Evolutionary conservation across 2,329 filamentous ascomycete genomes (phyloP).

Genomic region (Knoxdaviesia capensis): DNA sequence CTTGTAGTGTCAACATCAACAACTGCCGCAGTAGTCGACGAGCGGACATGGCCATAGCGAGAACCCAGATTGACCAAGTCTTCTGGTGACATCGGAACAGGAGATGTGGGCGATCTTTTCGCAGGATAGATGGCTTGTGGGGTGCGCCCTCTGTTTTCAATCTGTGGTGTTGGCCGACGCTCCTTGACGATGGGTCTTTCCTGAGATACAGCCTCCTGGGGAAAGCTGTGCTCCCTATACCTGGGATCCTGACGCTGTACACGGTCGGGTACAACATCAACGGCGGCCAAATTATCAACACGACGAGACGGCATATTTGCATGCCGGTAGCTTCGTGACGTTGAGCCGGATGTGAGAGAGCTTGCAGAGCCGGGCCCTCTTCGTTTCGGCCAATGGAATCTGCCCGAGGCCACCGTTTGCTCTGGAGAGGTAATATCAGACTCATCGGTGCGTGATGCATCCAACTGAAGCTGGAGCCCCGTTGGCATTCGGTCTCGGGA

Average conservation of each 20-base stretch:
- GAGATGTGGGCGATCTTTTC: constrained; percentile 77
- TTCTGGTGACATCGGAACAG: constrained; percentile 84
- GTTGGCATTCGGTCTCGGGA: constrained; percentile 64
- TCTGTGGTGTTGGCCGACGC: no score
- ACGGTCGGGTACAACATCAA: no score
- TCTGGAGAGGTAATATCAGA: constrained; percentile 37
- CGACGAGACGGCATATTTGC: constrained; percentile 35
- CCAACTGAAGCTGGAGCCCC: constrained; percentile 44
- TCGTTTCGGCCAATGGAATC: constrained; percentile 35
- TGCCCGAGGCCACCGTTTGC: constrained; percentile 27
- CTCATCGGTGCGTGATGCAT: constrained; percentile 29
- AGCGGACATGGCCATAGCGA: constrained; percentile 3
- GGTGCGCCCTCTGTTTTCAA: no score
- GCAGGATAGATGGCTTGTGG: constrained; percentile 40
- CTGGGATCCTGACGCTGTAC: no score
- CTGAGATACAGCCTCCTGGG: no score
- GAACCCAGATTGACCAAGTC: constrained; percentile 41
- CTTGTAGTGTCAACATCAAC: constrained; percentile 3
- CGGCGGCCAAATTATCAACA: no score
- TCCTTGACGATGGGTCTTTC: no score
- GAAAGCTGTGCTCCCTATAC: no score
- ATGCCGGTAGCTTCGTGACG: constrained; percentile 27
- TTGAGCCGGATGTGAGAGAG: constrained; percentile 35
- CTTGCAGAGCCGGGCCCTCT: constrained; percentile 33
- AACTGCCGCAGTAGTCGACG: constrained; percentile 8